These are phyloP conservation scores for Borealophlyctis nickersoniae DNA, from an alignment of 192 early-diverging fungal genomes.

Conservation along the genomic window DNA sequence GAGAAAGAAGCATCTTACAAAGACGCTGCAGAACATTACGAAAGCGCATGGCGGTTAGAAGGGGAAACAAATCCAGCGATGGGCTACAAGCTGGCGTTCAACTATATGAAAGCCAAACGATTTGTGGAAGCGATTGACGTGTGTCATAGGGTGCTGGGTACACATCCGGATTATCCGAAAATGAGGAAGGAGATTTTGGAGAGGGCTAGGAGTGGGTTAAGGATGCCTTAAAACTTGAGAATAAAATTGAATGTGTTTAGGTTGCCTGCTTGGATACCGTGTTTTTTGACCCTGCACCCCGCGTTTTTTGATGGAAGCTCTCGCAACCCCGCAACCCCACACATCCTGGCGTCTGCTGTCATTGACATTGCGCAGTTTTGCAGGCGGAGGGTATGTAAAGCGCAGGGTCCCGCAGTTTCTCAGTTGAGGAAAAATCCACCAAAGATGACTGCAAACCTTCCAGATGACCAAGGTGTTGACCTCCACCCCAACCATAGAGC, in stretches of 20 bases:
- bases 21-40: constrained; percentile 50
- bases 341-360: too few relatives aligned
- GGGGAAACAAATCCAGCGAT: constrained; percentile 46
- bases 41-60: constrained; percentile 47
- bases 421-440: too few relatives aligned
- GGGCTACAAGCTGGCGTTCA: constrained; percentile 58
- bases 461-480: too few relatives aligned
- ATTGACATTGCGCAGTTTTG: too few relatives aligned
- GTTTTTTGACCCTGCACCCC: constrained; percentile 5
- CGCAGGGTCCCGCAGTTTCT: too few relatives aligned
- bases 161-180: constrained; percentile 56
- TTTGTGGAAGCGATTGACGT: constrained; percentile 53
- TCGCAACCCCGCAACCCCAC: too few relatives aligned
- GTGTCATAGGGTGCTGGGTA: constrained; percentile 45
- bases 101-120: constrained; percentile 52
- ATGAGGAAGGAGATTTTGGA: constrained; percentile 48
- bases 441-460: too few relatives aligned
- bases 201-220: constrained; percentile 28
- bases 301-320: too few relatives aligned
- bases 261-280: background rate
- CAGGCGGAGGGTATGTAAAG: too few relatives aligned
- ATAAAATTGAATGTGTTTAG: background rate
- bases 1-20: constrained; percentile 52
- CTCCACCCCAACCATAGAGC: too few relatives aligned
- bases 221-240: constrained; percentile 12